Evolutionary conservation across 495 filamentous ascomycete species (phyloP).

Genomic region (Bathelium albidoporum): DNA sequence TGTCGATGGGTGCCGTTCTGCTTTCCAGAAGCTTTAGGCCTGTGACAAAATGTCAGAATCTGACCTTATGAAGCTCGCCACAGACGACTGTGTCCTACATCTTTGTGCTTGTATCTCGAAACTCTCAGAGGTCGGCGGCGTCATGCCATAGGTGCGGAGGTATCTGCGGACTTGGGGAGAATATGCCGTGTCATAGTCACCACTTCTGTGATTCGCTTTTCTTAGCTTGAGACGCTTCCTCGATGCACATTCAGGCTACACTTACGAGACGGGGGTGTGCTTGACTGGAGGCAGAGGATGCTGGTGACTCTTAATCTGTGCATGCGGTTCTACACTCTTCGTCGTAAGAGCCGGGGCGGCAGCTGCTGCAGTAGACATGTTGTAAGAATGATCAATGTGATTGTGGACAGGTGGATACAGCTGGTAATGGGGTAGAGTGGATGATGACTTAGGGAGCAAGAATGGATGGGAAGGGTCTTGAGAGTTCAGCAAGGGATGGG

Average conservation of each 20-base stretch:
- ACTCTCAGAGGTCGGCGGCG: slow-evolving; percentile 58
- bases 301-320: slow-evolving; percentile 23
- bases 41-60: slow-evolving; percentile 21
- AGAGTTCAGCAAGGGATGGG: background rate
- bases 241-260: background rate
- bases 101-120: slow-evolving; percentile 58
- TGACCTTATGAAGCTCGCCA: background rate
- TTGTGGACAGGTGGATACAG: background rate
- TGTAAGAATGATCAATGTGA: background rate
- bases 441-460: background rate
- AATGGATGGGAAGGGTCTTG: background rate
- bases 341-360: background rate
- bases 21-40: slow-evolving; percentile 63
- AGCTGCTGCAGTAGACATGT: slow-evolving; percentile 1
- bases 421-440: background rate
- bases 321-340: slow-evolving; percentile 15
- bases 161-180: slow-evolving; percentile 55
- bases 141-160: slow-evolving; percentile 60
- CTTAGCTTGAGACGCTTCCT: background rate
- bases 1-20: slow-evolving; percentile 75
- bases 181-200: slow-evolving; percentile 51
- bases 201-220: slow-evolving; percentile 13
- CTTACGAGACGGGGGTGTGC: slow-evolving; percentile 11
- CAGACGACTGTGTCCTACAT: slow-evolving; percentile 37
- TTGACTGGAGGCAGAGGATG: slow-evolving; percentile 7